Conservation (phyloP, 768 basidiomycete genomes). For the Naganishia antarctica region DNA sequence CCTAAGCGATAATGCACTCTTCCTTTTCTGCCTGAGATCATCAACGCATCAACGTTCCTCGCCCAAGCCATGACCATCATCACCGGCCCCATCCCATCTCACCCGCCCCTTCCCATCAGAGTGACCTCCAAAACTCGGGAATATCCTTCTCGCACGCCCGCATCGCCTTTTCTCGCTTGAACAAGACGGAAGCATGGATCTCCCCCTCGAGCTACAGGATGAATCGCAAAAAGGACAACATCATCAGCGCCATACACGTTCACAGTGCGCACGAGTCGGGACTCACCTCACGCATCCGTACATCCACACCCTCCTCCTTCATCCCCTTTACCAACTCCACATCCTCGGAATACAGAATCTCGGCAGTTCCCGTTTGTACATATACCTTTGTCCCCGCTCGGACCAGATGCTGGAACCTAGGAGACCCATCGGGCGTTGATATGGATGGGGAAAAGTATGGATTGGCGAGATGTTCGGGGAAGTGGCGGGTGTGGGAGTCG, state of each 20-base stretch:
- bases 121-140: constrained; percentile 24
- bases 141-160: constrained; percentile 26
- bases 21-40: no score
- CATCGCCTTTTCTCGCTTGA: constrained; percentile 21
- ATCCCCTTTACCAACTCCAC: constrained; percentile 30
- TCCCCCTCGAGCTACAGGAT: constrained; percentile 24
- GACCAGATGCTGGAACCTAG: constrained; percentile 33
- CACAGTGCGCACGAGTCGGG: background rate
- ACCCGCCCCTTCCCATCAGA: background rate
- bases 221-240: background rate
- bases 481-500: constrained; percentile 37
- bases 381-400: constrained; percentile 33
- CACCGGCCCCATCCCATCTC: no score
- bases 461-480: constrained; percentile 29
- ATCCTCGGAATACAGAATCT: constrained; percentile 37
- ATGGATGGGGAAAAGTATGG: constrained; percentile 37
- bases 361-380: constrained; percentile 36
- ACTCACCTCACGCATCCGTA: constrained; percentile 37
- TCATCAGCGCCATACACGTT: background rate
- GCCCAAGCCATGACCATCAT: no score
- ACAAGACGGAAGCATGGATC: constrained; percentile 27
- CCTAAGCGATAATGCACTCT: no score
- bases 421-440: constrained; percentile 25
- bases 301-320: constrained; percentile 39
- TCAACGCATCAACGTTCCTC: no score